Evolutionary conservation across 2,329 filamentous ascomycete genomes (phyloP), one percentile per base, ranked within the genome.

Genomic region (Clathrospora elynae): DNA sequence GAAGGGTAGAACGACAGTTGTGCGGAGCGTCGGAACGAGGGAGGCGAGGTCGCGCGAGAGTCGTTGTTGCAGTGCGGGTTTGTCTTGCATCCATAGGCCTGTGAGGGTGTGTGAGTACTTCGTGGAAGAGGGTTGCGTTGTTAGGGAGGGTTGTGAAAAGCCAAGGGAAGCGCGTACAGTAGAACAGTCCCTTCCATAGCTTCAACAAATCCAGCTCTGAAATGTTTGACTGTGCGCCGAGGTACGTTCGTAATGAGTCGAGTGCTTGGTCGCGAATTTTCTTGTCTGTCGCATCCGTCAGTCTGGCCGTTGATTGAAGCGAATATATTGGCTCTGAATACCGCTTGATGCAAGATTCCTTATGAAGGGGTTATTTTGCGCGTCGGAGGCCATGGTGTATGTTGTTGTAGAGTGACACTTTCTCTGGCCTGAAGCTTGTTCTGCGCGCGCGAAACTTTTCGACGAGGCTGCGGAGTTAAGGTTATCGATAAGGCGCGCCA

Each of bases 181-280:
- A 96, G 77, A 93, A 96, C 13, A 97, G 81, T 4, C 90, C 92
- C 67, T 95, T 95, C 90, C 90, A 96, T 54, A 97, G 81, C 75
- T 96, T 96, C 48, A 92, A 77, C 35, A 89, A 77, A 53, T 96
- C 90, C 55, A 87, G 70, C 26, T 81, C 75, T 12, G 81, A 74
- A 49, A 96, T 81, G 39, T 78, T 40, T 70, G 76, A 59, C 26
- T 81, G 79, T 48, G 81, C 78, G 49, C 82, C 79, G 67, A 97
- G 85, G 76, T 88, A 96, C 35, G 83, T 80, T 55, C 84, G 83
- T 18, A 97, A 84, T 33, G 87, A 88, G 38, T 80, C 75, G 68
- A 96, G 80, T 40, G 90, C 88, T 51, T 86, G 80, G 66, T 87
- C 87, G 66, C 90, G 87, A 43, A 82, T 83, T 71, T 84, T 85